phyloP scores from a whole-genome alignment of 768 basidiomycete genomes.

The Kwoniella dejecticola region DNA sequence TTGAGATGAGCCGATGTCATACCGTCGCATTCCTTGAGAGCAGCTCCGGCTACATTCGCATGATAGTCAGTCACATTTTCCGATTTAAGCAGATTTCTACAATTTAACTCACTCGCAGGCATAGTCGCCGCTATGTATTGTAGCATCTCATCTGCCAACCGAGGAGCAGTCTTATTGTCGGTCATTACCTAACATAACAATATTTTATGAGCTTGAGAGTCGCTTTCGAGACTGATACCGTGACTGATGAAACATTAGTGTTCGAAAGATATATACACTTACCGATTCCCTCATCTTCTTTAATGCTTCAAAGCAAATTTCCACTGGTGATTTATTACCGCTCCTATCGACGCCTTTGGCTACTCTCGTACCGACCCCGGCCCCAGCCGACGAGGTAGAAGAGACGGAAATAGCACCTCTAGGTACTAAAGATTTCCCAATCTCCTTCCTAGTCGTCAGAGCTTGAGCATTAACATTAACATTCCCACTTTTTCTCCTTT shows the following conservation, averaged over 20 bases:
- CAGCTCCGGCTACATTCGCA: conserved; percentile 14
- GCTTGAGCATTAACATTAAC: too few species aligned
- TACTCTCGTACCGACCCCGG: neutral
- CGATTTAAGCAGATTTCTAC: neutral
- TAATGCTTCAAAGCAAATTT: conserved; percentile 34
- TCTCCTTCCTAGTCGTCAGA: conserved; percentile 6
- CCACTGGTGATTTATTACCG: conserved; percentile 29
- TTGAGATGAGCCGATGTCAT: conserved; percentile 44
- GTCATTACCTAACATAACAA: conserved; percentile 14
- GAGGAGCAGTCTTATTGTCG: conserved; percentile 32
- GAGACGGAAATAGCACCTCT: neutral
- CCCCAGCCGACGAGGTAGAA: neutral
- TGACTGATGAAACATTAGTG: neutral
- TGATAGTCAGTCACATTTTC: neutral
- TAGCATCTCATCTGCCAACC: conserved; percentile 38
- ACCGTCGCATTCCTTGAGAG: conserved; percentile 35
- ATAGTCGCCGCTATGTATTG: conserved; percentile 47
- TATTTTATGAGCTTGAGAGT: too few species aligned
- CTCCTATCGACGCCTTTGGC: conserved; percentile 17
- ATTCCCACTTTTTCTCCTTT: conserved; percentile 33
- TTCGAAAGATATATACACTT: conserved; percentile 9
- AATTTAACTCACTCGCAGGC: conserved; percentile 46
- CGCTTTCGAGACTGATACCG: neutral
- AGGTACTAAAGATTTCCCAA: conserved; percentile 2
- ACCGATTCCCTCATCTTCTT: conserved; percentile 32